Conservation (phyloP, 345 rosid species). For the Sonneratia caseolaris region DNA sequence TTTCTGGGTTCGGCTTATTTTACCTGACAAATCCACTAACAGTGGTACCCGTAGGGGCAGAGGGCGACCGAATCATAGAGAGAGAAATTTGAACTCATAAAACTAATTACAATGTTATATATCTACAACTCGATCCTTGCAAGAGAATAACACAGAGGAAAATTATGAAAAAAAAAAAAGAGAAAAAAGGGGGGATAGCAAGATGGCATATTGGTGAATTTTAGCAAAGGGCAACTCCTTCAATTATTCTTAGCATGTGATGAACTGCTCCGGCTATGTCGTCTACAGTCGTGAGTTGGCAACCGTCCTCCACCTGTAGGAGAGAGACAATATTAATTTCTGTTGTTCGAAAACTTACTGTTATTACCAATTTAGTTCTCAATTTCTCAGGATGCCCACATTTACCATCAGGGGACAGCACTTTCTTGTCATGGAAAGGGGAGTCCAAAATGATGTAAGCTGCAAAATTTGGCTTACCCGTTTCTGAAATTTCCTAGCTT, state of each 20-base stretch:
- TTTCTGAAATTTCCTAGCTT: background rate
- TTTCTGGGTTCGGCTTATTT: background rate
- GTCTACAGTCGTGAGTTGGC: slow-evolving; percentile 71
- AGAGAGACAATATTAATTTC: background rate
- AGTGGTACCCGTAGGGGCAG: background rate
- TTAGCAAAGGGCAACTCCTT: slow-evolving; percentile 12
- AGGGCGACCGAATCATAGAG: background rate
- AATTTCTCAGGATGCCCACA: background rate
- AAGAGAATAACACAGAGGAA: background rate
- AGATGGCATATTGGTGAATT: slow-evolving; percentile 14
- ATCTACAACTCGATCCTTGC: too few relatives aligned
- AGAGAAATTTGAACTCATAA: background rate
- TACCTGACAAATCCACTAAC: background rate
- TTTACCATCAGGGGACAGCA: background rate
- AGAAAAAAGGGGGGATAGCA: background rate
- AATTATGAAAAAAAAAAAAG: background rate
- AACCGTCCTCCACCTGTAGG: slow-evolving; percentile 41
- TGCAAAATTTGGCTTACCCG: background rate
- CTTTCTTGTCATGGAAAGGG: background rate
- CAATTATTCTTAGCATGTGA: slow-evolving; percentile 69
- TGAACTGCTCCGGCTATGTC: slow-evolving; percentile 86
- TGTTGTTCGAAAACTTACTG: background rate
- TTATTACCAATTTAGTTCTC: background rate
- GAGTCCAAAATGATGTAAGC: background rate
- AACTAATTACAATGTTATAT: background rate